Base-by-base conservation (phyloP, 208 protist species). In the Wallacemonas rigidus region DNA sequence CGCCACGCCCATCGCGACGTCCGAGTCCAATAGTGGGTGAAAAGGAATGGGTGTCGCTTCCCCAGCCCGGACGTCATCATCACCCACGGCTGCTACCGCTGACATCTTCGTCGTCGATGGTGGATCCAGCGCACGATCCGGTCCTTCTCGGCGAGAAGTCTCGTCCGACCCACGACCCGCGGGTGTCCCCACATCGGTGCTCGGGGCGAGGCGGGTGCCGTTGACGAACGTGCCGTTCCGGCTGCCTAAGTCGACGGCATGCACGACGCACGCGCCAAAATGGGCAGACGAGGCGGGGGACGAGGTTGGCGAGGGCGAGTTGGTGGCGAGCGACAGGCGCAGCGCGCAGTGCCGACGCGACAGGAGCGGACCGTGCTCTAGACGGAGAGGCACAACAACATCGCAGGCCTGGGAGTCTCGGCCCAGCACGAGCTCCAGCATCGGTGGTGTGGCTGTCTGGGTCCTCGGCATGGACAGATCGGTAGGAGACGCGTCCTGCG, bases 201-300 rank as follows among this genome's bases (percentile, higher is more conserved):
- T 67, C 64, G 70, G 69, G 35, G 48, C 72, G 55, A 81, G 17
- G 15, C 76, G 71, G 17, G 40, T 4, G 41, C 68, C 68, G 63
- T 85, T 67, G 35, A 85, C 74, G 71, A 82, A 86, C 15, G 81
- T 83, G 2, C 77, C 77, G 67, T 83, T 86, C 9, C 79, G 58
- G 43, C 81, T 86, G 9, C 17, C 51, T 53, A 71, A 60, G 68
- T 86, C 81, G 45, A 71, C 56, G 1, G 82, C 74, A 17, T 36
- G 44, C 55, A 83, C 39, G n/a, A 62, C 71, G 67, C 69, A 81
- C 55, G 58, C 48, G 57, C 50, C 38, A 53, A 36, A 68, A 14
- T 1, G 26, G 26, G 26, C 26, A 0, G 26, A 7, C 12, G 53
- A 7, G 3, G n/a, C 51, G 17, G 48, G 36, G 15, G 35, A 12